phyloP scores from a whole-genome alignment of 2,329 filamentous ascomycete genomes.

The Fusarium ambrosium region DNA sequence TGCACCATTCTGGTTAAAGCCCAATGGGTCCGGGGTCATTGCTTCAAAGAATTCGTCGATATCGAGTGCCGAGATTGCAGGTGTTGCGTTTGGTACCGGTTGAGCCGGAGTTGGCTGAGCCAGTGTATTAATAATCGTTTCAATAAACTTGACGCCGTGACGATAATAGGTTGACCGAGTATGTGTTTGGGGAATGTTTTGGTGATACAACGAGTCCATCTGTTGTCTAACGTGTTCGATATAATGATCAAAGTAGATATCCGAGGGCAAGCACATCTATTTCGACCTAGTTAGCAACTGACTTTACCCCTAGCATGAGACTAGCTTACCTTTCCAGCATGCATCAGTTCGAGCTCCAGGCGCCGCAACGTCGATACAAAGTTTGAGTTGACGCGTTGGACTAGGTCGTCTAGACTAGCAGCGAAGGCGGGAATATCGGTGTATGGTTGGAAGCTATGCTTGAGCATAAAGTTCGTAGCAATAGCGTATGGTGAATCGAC shows the following conservation, averaged over 20 bases:
- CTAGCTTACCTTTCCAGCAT: constrained; percentile 62
- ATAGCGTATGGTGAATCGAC: constrained; percentile 52
- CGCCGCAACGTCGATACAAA: constrained; percentile 58
- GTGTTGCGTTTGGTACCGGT: constrained; percentile 18
- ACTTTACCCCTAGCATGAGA: not conserved
- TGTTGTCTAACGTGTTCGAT: constrained; percentile 56
- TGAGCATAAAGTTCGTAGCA: constrained; percentile 55
- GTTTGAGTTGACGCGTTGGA: constrained; percentile 53
- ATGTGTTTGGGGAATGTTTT: constrained; percentile 30
- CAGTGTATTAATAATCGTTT: constrained; percentile 51
- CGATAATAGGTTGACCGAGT: constrained; percentile 59
- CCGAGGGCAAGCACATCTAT: constrained; percentile 55
- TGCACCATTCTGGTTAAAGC: constrained; percentile 33
- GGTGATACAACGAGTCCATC: constrained; percentile 60
- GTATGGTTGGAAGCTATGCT: constrained; percentile 54
- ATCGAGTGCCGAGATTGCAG: constrained; percentile 22
- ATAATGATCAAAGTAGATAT: constrained; percentile 58
- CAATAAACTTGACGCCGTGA: constrained; percentile 57
- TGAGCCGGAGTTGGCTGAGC: constrained; percentile 10
- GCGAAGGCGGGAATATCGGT: constrained; percentile 49
- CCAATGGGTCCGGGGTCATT: constrained; percentile 32
- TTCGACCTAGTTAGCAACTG: constrained; percentile 28
- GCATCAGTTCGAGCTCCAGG: constrained; percentile 65
- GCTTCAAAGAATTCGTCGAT: constrained; percentile 41
- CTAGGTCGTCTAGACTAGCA: constrained; percentile 52